Evolutionary conservation across 1,139 yeast genomes (phyloP).

Genomic region (Suhomyces kunorum): DNA sequence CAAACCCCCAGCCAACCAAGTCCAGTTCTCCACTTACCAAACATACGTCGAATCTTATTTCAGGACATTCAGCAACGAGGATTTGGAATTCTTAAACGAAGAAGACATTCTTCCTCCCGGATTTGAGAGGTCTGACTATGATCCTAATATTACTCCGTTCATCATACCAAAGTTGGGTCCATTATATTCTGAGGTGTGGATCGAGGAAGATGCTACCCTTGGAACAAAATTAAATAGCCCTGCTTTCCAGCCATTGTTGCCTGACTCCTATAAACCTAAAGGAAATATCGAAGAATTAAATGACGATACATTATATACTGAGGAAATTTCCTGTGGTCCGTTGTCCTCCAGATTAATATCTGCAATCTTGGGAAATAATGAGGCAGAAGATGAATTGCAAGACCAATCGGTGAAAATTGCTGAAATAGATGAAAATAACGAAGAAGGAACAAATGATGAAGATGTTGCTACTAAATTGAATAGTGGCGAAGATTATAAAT

Average conservation of each 20-base stretch:
- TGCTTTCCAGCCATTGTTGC: conserved; percentile 39
- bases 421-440: conserved; percentile 18
- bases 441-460: conserved; percentile 14
- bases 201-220: conserved; percentile 67
- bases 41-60: conserved; percentile 84
- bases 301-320: conserved; percentile 70
- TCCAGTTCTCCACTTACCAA: conserved; percentile 86
- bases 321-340: conserved; percentile 88
- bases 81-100: conserved; percentile 68
- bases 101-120: conserved; percentile 58
- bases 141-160: conserved; percentile 66
- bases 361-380: conserved; percentile 67
- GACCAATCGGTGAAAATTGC: conserved; percentile 22
- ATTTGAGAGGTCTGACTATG: conserved; percentile 52
- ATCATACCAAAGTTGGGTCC: conserved; percentile 85
- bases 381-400: conserved; percentile 29
- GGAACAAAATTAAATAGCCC: conserved; percentile 44
- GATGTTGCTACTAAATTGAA: conserved; percentile 43
- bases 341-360: conserved; percentile 80
- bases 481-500: conserved; percentile 38
- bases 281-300: conserved; percentile 60
- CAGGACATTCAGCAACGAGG: conserved; percentile 76
- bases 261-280: conserved; percentile 55
- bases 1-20: conserved; percentile 84
- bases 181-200: conserved; percentile 80